Percentiles rank a stretch among this genome's conserved stretches.
phyloP scores from a whole-genome alignment of 2,329 filamentous ascomycete genomes.

The Diaporthe caulivora region DNA sequence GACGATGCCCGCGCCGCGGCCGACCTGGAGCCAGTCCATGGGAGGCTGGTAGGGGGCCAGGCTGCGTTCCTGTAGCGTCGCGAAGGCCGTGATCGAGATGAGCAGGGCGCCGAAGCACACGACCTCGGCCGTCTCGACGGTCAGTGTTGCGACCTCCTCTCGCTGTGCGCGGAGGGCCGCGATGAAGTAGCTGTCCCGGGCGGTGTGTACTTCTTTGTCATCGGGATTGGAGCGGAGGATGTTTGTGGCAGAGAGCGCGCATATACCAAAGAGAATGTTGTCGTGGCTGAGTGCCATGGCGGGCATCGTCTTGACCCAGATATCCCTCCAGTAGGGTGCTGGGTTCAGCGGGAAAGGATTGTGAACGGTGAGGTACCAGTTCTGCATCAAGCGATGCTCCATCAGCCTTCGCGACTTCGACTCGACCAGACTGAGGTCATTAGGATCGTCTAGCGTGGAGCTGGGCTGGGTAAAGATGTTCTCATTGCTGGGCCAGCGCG shows the following conservation, averaged over 20 bases:
- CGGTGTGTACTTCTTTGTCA: constrained; percentile 42
- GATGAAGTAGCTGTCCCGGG: constrained; percentile 46
- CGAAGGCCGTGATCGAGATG: constrained; percentile 45
- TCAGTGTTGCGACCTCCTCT: constrained; percentile 42
- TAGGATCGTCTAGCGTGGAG: background rate
- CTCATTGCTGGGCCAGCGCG: constrained; percentile 16
- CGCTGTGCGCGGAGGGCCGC: constrained; percentile 45
- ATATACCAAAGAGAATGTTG: constrained; percentile 43
- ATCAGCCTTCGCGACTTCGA: constrained; percentile 43
- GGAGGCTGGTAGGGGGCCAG: constrained; percentile 44
- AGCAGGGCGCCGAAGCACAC: constrained; percentile 44
- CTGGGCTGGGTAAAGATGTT: constrained; percentile 28
- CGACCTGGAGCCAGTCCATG: constrained; percentile 46
- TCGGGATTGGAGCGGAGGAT: constrained; percentile 41
- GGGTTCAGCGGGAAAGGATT: constrained; percentile 40
- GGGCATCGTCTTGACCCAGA: constrained; percentile 43
- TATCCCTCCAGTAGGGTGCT: constrained; percentile 40
- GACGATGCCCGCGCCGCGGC: constrained; percentile 44
- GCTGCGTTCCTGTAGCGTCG: constrained; percentile 44
- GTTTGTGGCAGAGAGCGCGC: constrained; percentile 44
- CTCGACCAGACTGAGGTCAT: constrained; percentile 42
- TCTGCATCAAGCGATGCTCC: constrained; percentile 47
- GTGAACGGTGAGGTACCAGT: constrained; percentile 41
- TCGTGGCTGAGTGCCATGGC: constrained; percentile 43
- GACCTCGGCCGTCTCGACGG: constrained; percentile 44